Evolutionary conservation across 306 rosid species (phyloP).

Genomic region (Rubus parviflorus): DNA sequence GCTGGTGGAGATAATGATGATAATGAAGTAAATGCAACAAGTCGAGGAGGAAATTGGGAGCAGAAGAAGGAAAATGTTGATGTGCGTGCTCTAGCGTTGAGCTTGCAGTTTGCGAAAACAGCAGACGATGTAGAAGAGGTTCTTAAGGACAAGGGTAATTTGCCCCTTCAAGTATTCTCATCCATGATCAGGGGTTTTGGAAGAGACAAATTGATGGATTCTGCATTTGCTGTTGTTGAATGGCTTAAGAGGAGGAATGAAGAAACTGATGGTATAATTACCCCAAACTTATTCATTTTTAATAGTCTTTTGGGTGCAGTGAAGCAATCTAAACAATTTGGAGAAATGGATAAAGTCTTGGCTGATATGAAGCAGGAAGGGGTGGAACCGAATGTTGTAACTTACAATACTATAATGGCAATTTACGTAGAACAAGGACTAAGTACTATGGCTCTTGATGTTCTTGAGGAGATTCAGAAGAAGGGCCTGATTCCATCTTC

Average conservation of each 20-base stretch:
- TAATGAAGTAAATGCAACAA: conserved; percentile 27
- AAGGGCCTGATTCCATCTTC: conserved; percentile 73
- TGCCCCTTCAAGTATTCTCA: conserved; percentile 86
- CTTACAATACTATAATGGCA: conserved; percentile 78
- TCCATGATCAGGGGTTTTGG: conserved; percentile 80
- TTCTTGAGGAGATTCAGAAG: conserved; percentile 61
- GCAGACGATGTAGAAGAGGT: conserved; percentile 70
- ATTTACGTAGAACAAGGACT: conserved; percentile 71
- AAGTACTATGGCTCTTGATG: conserved; percentile 49
- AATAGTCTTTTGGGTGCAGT: conserved; percentile 78
- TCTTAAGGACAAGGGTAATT: conserved; percentile 64
- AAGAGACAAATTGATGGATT: conserved; percentile 60
- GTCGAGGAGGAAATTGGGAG: conserved; percentile 28
- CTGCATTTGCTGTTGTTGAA: conserved; percentile 65
- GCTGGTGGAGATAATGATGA: conserved; percentile 17
- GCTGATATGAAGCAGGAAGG: conserved; percentile 67
- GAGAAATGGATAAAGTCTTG: conserved; percentile 54
- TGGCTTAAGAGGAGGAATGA: conserved; percentile 80
- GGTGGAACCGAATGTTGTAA: conserved; percentile 62
- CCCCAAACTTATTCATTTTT: conserved; percentile 76
- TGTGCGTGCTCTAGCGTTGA: conserved; percentile 61
- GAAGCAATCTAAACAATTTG: conserved; percentile 65
- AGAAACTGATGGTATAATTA: conserved; percentile 53
- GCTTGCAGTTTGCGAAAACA: conserved; percentile 58
- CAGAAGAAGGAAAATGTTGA: conserved; percentile 45